These are phyloP conservation scores for Aspergillus sp. DNA, from an alignment of 2,329 filamentous ascomycete species.

Conservation along the genomic window DNA sequence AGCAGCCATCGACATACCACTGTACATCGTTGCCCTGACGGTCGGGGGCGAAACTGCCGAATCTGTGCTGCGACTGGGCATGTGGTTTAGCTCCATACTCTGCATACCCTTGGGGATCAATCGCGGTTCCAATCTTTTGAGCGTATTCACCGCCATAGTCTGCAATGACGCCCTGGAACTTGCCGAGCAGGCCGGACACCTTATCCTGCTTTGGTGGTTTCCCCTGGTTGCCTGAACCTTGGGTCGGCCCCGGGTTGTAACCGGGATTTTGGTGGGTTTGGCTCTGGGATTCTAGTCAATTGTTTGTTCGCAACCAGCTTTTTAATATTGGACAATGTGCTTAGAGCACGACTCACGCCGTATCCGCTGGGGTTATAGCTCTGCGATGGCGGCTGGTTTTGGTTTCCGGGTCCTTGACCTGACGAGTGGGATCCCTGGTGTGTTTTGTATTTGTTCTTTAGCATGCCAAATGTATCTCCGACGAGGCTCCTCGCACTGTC, in stretches of 20 bases:
- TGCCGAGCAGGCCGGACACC: slow-evolving; percentile 53
- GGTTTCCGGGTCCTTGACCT: slow-evolving; percentile 8
- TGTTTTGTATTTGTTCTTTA: slow-evolving; percentile 41
- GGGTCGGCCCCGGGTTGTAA: slow-evolving; percentile 25
- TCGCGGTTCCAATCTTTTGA: slow-evolving; percentile 47
- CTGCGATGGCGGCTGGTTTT: slow-evolving; percentile 8
- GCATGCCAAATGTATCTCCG: slow-evolving; percentile 52
- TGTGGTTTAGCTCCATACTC: slow-evolving; percentile 40
- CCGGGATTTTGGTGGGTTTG: neutral
- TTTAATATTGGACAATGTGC: neutral
- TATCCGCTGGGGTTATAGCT: slow-evolving; percentile 23
- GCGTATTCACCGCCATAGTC: slow-evolving; percentile 53
- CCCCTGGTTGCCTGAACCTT: slow-evolving; percentile 28
- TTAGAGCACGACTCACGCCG: slow-evolving; percentile 18
- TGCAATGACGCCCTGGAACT: slow-evolving; percentile 54
- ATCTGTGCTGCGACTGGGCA: slow-evolving; percentile 52
- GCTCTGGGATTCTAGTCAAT: neutral
- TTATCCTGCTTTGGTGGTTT: slow-evolving; percentile 36
- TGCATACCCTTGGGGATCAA: slow-evolving; percentile 50
- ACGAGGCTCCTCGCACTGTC: slow-evolving; percentile 53
- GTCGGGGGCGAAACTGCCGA: slow-evolving; percentile 68
- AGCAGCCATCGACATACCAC: slow-evolving; percentile 84
- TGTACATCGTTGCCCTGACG: slow-evolving; percentile 72
- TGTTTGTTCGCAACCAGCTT: too few species aligned
- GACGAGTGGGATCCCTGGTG: slow-evolving; percentile 20